These are phyloP conservation scores for Blastocystis sp. DNA, from an alignment of 352 stramenopile genomes.

Conservation along the genomic window DNA sequence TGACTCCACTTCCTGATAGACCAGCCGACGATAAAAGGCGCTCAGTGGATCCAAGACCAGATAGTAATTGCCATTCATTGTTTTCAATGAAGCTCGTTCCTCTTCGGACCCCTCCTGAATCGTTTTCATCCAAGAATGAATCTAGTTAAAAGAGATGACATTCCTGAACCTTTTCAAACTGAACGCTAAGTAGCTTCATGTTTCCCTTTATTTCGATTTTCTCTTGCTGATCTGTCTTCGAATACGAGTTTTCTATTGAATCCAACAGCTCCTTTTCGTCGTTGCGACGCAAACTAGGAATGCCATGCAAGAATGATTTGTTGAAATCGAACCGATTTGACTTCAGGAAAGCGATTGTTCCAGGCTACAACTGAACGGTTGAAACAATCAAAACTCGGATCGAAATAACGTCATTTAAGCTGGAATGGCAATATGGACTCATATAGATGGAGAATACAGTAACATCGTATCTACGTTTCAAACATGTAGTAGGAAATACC, in stretches of 20 bases:
- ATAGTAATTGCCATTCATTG: conserved; percentile 30
- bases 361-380: background rate
- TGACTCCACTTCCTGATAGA: conserved; percentile 27
- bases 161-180: background rate
- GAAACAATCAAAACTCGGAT: background rate
- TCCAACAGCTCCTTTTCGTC: conserved; percentile 35
- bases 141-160: background rate
- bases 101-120: conserved; percentile 30
- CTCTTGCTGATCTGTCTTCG: background rate
- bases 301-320: conserved; percentile 29
- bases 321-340: conserved; percentile 46
- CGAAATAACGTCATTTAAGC: background rate
- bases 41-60: conserved; percentile 29
- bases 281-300: background rate
- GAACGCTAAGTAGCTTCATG: background rate
- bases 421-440: conserved; percentile 24
- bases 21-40: background rate
- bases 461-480: conserved; percentile 14
- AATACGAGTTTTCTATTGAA: background rate
- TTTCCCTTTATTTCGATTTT: conserved; percentile 15
- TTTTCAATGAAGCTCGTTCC: background rate
- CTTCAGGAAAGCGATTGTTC: conserved; percentile 35
- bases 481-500: background rate
- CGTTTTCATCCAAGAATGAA: background rate
- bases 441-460: conserved; percentile 45